phyloP scores from a whole-genome alignment of 1,284 basidiomycete genomes.

The Leccinum griseonigrum region DNA sequence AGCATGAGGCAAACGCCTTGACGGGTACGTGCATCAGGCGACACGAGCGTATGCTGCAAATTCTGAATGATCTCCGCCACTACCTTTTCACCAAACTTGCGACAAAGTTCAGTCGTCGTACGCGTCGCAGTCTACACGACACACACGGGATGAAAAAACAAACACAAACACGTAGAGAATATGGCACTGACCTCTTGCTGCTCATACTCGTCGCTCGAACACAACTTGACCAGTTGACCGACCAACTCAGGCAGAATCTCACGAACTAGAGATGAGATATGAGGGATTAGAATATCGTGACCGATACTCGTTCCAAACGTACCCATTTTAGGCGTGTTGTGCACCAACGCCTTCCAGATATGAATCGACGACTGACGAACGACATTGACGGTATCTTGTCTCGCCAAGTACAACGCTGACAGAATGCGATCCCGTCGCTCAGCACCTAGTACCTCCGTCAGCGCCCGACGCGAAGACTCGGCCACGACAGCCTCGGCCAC shows the following conservation, averaged over 20 bases:
- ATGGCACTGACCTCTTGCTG: slow-evolving; percentile 81
- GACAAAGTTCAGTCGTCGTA: slow-evolving; percentile 86
- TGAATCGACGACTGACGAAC: slow-evolving; percentile 93
- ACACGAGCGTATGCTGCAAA: slow-evolving; percentile 67
- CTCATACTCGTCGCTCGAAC: slow-evolving; percentile 80
- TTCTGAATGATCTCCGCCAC: slow-evolving; percentile 83
- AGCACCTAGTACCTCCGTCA: slow-evolving; percentile 85
- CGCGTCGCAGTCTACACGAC: slow-evolving; percentile 76
- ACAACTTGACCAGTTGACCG: slow-evolving; percentile 68
- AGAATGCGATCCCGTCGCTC: slow-evolving; percentile 91
- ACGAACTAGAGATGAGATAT: slow-evolving; percentile 54
- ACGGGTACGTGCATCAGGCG: slow-evolving; percentile 72
- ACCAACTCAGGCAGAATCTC: slow-evolving; percentile 92
- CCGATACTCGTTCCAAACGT: background rate
- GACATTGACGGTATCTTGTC: slow-evolving; percentile 89
- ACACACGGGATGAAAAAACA: background rate
- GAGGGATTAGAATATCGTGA: background rate
- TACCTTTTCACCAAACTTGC: slow-evolving; percentile 95
- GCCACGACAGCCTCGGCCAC: slow-evolving; percentile 60
- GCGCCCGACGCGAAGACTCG: slow-evolving; percentile 81
- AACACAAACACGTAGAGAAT: background rate
- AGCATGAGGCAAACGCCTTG: slow-evolving; percentile 90
- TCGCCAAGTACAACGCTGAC: slow-evolving; percentile 88
- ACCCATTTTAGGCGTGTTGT: slow-evolving; percentile 86
- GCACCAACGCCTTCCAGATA: slow-evolving; percentile 98